Evolutionary conservation across 306 rosid genomes (phyloP), one percentile per base, ranked within the genome.

Genomic region (Prunus mume): DNA sequence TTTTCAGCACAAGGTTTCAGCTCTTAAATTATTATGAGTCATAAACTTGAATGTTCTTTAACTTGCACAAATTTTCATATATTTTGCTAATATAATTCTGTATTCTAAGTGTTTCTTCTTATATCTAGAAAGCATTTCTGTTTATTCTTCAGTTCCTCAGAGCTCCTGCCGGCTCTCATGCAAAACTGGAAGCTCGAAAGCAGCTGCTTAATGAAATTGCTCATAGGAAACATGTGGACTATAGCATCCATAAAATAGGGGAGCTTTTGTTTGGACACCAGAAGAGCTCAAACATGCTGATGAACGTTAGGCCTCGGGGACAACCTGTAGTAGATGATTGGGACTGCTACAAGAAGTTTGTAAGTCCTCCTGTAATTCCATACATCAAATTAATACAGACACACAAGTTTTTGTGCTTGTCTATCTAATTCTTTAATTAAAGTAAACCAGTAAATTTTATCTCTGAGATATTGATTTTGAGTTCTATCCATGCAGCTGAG

Each of bases 311-410:
- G 76, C 77, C 84, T 11, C 19, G 65, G 0, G 93, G 91, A 11
- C 83, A 84, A 6, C 80, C 95, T 34, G 80, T 87, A 12, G 91
- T 90, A 0, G 89, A 90, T 65, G 90, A 90, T 74, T 92, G 95
- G 97, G 78, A 84, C 64, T 90, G 95, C 77, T 68, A 88, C 10
- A 88, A 78, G 81, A 78, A 61, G 62, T 73, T 86, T 57, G 91
- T 91, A 82, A 87, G 86, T 63, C 71, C 17, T 20, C 45, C 1
- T 22, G 24, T 22, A 22, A 22, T 22, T 22, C 24, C 24, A 22
- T 22, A 22, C 24, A 22, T 22, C 24, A 22, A 22, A 22, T 22
- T 22, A 22, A 38, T 38, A 7, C 43, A 7, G 9, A 38, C 9
- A 38, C 43, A 34, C 43, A 38, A 6, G 0, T 38, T 0, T 38